phyloP scores from a whole-genome alignment of 768 basidiomycete species.

The Lentinus brumalis region DNA sequence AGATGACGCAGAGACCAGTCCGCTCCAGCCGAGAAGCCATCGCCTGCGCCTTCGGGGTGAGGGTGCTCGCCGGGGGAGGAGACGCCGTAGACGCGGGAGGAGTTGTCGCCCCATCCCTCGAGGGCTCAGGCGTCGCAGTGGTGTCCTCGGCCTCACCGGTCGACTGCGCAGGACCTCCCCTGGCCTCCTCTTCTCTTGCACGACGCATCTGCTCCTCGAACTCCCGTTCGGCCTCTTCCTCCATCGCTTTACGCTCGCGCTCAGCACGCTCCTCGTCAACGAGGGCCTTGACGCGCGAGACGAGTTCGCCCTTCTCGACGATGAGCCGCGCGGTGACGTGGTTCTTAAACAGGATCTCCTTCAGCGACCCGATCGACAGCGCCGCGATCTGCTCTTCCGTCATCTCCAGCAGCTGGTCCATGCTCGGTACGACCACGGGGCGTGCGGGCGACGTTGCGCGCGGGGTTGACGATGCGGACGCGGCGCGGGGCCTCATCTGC shows the following conservation, averaged over 20 bases:
- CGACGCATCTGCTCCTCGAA: conserved; percentile 25
- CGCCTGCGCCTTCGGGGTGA: conserved; percentile 41
- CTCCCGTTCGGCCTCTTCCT: conserved; percentile 26
- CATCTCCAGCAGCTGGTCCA: conserved; percentile 71
- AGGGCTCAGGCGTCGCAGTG: background rate
- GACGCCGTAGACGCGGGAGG: conserved; percentile 20
- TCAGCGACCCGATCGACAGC: conserved; percentile 73
- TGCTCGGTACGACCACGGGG: conserved; percentile 47
- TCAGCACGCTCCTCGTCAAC: conserved; percentile 48
- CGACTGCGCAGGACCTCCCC: background rate
- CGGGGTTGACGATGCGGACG: conserved; percentile 33
- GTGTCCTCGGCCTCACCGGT: background rate
- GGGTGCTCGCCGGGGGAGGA: conserved; percentile 31
- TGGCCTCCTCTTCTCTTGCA: conserved; percentile 14
- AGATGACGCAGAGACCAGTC: conserved; percentile 85
- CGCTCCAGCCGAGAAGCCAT: conserved; percentile 54
- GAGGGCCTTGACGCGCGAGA: conserved; percentile 63
- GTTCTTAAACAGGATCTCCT: conserved; percentile 77
- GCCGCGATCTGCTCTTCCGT: conserved; percentile 53
- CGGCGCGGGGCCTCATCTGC: conserved; percentile 37
- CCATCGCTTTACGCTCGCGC: conserved; percentile 30
- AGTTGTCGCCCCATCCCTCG: background rate
- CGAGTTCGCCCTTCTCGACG: conserved; percentile 88
- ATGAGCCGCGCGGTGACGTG: conserved; percentile 67
- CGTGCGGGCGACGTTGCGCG: conserved; percentile 28